Percentiles rank a stretch among this genome's conserved stretches.
Evolutionary conservation across 768 basidiomycete genomes (phyloP).

Genomic region (Xerocomellus chrysenteron): DNA sequence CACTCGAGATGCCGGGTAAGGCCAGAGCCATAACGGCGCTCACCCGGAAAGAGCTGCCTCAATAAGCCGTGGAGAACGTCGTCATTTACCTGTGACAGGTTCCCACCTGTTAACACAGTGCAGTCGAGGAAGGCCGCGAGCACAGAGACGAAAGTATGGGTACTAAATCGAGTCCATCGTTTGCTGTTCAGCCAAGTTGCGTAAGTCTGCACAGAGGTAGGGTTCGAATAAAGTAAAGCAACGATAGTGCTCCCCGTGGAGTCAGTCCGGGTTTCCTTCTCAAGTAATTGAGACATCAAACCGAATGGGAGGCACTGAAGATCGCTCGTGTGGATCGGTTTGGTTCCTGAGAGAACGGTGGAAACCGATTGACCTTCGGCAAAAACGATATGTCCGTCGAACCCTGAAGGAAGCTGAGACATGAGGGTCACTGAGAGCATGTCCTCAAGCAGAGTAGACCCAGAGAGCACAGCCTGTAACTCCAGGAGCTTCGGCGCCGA

Average conservation of each 20-base stretch:
- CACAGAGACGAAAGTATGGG: conserved; percentile 37
- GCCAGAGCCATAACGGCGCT: background rate
- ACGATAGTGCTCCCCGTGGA: conserved; percentile 45
- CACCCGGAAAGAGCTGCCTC: conserved; percentile 17
- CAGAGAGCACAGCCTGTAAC: conserved; percentile 35
- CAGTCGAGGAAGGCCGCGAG: conserved; percentile 51
- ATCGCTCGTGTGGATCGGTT: background rate
- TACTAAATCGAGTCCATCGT: conserved; percentile 11
- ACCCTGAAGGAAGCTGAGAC: conserved; percentile 31
- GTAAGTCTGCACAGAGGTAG: conserved; percentile 27
- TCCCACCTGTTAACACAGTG: conserved; percentile 13
- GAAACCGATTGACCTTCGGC: conserved; percentile 6
- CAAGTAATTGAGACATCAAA: conserved; percentile 39
- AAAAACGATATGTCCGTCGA: conserved; percentile 24
- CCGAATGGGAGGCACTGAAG: conserved; percentile 12
- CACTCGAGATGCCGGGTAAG: conserved; percentile 21
- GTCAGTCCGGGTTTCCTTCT: conserved; percentile 41
- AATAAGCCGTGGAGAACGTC: conserved; percentile 35
- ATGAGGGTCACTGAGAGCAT: conserved; percentile 45
- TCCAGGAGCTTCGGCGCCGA: conserved; percentile 40
- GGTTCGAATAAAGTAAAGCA: conserved; percentile 43
- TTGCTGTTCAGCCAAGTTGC: conserved; percentile 40
- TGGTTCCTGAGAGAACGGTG: background rate
- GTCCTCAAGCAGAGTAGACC: conserved; percentile 43
- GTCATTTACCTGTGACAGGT: conserved; percentile 21